Evolutionary conservation across 139 green algal genomes (phyloP).

Genomic region (Auxenochlorella protothecoides): DNA sequence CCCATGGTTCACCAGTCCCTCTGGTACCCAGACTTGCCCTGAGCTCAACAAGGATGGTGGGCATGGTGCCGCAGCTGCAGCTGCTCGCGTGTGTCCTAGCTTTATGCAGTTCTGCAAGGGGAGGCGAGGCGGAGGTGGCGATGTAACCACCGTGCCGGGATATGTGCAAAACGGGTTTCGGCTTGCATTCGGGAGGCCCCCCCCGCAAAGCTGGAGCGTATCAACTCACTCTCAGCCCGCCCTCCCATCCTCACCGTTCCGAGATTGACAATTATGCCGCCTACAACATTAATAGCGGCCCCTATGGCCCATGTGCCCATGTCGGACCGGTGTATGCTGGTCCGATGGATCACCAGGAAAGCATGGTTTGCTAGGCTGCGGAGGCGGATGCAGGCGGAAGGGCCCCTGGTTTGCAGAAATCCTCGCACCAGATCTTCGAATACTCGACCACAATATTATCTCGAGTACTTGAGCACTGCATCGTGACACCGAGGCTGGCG

Average conservation of each 20-base stretch:
- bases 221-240: too few species aligned
- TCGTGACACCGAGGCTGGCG: too few species aligned
- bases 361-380: not conserved
- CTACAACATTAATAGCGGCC: constrained; percentile 54
- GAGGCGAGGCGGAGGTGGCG: not conserved
- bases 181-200: not conserved
- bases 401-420: not conserved
- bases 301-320: constrained; percentile 24
- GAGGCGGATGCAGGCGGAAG: not conserved
- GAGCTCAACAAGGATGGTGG: constrained; percentile 4
- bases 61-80: constrained; percentile 9
- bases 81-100: constrained; percentile 78
- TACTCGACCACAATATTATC: not conserved
- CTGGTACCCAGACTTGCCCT: too few species aligned
- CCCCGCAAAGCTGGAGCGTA: not conserved
- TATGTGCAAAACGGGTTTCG: too few species aligned
- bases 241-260: constrained; percentile 36
- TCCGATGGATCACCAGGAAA: not conserved
- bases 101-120: constrained; percentile 70
- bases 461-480: not conserved
- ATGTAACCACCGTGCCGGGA: too few species aligned
- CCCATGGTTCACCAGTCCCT: too few species aligned
- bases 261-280: constrained; percentile 64
- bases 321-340: not conserved
- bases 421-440: too few species aligned